Conservation (phyloP, 78 protist genomes). For the Dictyostelium brefeldianum region DNA sequence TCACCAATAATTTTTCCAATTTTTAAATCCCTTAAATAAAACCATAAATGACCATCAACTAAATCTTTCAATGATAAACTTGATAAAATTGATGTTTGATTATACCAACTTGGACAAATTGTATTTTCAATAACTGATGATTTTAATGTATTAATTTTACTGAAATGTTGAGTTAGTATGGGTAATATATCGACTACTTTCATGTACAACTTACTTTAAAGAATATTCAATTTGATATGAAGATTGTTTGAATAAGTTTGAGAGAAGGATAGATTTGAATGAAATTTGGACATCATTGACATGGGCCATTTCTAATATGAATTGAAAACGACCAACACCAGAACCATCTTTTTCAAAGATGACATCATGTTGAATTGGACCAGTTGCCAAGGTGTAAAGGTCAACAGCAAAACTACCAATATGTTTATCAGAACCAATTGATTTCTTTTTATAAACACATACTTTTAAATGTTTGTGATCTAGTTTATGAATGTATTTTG, state of each 20-base stretch:
- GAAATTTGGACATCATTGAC: neutral
- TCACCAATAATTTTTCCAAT: neutral
- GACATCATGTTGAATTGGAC: conserved; percentile 61
- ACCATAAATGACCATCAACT: conserved; percentile 28
- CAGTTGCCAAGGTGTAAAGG: conserved; percentile 74
- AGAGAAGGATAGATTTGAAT: conserved; percentile 12
- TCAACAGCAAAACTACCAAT: conserved; percentile 64
- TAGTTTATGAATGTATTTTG: conserved; percentile 56
- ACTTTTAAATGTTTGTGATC: conserved; percentile 33
- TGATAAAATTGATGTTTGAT: conserved; percentile 23
- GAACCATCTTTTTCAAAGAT: conserved; percentile 18
- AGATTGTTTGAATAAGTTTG: neutral
- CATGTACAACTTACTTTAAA: conserved; percentile 16
- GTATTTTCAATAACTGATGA: conserved; percentile 33
- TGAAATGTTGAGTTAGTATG: neutral
- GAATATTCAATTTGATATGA: conserved; percentile 52
- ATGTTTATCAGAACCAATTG: conserved; percentile 35
- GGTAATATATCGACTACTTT: neutral
- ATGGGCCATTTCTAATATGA: conserved; percentile 47
- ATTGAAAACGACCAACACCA: conserved; percentile 54
- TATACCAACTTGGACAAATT: conserved; percentile 57
- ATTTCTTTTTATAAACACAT: conserved; percentile 40
- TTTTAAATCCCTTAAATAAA: conserved; percentile 1
- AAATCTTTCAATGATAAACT: conserved; percentile 56
- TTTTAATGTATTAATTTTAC: conserved; percentile 35